These are phyloP conservation scores for Parathielavia hyrcaniae DNA, from an alignment of 495 filamentous ascomycete species.

Conservation along the genomic window DNA sequence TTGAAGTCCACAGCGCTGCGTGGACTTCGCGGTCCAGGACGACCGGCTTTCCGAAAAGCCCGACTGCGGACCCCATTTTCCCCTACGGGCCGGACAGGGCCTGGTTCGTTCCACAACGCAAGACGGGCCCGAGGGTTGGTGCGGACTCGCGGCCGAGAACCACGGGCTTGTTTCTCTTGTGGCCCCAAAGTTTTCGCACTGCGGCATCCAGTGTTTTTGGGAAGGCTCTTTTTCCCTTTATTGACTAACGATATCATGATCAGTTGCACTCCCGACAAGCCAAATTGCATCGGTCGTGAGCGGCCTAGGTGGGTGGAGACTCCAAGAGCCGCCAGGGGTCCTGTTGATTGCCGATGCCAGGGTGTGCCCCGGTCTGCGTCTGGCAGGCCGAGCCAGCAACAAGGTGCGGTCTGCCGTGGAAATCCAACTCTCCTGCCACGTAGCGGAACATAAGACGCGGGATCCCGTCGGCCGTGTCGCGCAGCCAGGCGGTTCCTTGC, in stretches of 20 bases:
- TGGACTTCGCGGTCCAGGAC: too few relatives aligned
- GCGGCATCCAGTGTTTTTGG: background rate
- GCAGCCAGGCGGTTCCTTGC: constrained; percentile 17
- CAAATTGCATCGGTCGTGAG: constrained; percentile 14
- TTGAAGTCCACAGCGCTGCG: too few relatives aligned
- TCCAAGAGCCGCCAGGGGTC: constrained; percentile 17
- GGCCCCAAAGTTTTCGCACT: background rate
- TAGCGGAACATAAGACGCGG: constrained; percentile 15
- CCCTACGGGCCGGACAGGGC: background rate
- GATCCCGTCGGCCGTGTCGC: constrained; percentile 13
- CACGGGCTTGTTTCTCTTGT: background rate
- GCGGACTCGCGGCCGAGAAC: background rate
- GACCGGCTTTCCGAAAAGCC: too few relatives aligned
- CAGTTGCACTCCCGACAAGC: background rate
- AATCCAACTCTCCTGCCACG: constrained; percentile 1
- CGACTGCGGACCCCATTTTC: too few relatives aligned
- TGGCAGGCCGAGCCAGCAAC: constrained; percentile 7
- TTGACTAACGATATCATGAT: too few relatives aligned
- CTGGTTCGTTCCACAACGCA: background rate
- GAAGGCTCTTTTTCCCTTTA: too few relatives aligned
- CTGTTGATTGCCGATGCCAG: constrained; percentile 23
- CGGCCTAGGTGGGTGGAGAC: constrained; percentile 23
- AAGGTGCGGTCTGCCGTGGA: constrained; percentile 2
- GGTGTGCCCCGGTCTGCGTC: constrained; percentile 13
- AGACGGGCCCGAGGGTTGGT: background rate